Evolutionary conservation across 2,329 filamentous ascomycete genomes (phyloP).

Genomic region (Cladosporium sp.): DNA sequence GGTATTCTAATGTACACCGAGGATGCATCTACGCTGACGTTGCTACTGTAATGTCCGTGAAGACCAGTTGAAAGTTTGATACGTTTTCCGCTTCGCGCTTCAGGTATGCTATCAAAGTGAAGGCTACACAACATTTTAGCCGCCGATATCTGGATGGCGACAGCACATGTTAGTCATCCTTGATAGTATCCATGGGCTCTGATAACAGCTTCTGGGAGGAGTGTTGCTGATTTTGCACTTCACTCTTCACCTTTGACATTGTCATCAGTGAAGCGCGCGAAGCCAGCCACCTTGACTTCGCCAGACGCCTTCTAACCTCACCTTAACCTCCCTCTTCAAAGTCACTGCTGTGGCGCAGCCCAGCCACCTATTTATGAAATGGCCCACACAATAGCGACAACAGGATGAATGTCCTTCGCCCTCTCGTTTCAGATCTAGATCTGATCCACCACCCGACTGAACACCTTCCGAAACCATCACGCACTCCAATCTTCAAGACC

Average conservation of each 20-base stretch:
- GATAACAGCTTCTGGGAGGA: not conserved
- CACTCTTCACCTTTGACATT: not conserved
- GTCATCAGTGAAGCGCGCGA: not conserved
- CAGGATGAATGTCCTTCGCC: not conserved
- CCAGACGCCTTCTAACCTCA: not conserved
- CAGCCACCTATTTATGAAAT: not conserved
- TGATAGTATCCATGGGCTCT: not conserved
- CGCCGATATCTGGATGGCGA: not conserved
- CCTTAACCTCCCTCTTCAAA: not conserved
- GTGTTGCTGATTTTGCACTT: not conserved
- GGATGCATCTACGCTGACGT: not conserved
- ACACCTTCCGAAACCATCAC: not conserved
- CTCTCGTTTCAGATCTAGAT: not conserved
- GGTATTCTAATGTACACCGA: not conserved
- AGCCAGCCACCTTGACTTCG: not conserved
- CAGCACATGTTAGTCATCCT: not conserved
- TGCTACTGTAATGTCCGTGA: not conserved
- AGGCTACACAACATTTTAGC: not conserved
- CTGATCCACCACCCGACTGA: not conserved
- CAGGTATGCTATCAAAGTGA: not conserved
- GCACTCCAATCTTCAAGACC: not conserved
- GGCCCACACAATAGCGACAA: constrained; percentile 4
- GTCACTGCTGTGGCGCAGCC: not conserved
- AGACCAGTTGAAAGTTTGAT: not conserved
- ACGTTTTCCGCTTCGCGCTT: not conserved